Evolutionary conservation across 257 asterid genomes (phyloP).

Genomic region (Anisodus acutangulus): DNA sequence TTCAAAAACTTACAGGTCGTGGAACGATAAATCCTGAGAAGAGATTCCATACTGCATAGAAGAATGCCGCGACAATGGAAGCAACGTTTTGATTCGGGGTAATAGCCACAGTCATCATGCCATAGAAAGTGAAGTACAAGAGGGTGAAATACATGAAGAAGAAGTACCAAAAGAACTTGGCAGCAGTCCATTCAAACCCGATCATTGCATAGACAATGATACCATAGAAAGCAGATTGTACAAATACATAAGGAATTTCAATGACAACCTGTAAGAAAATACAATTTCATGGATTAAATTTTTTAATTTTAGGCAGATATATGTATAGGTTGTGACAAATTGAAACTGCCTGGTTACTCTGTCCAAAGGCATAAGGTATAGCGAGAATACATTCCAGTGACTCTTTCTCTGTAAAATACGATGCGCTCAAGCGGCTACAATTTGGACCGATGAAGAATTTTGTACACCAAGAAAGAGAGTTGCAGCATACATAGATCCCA

Average conservation of each 20-base stretch:
- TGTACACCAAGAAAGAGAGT: constrained; percentile 33
- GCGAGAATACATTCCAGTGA: constrained; percentile 68
- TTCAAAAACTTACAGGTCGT: constrained; percentile 47
- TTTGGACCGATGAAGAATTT: constrained; percentile 38
- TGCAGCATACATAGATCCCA: constrained; percentile 36
- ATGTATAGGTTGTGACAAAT: not conserved
- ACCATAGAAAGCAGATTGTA: constrained; percentile 47
- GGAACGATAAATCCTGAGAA: constrained; percentile 57
- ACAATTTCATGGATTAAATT: not conserved
- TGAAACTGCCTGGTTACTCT: constrained; percentile 53
- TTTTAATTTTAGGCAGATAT: not conserved
- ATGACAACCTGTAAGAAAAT: constrained; percentile 41
- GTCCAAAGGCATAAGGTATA: constrained; percentile 59
- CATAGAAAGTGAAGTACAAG: constrained; percentile 55
- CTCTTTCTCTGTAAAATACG: constrained; percentile 59
- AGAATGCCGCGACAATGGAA: constrained; percentile 35
- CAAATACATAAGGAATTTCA: constrained; percentile 54
- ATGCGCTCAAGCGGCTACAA: constrained; percentile 53
- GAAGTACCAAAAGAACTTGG: constrained; percentile 52
- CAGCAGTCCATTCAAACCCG: constrained; percentile 51
- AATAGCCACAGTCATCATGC: constrained; percentile 58
- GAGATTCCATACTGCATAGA: constrained; percentile 50
- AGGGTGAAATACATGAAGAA: constrained; percentile 49
- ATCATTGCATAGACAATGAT: constrained; percentile 52
- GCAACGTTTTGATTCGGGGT: constrained; percentile 56